Base-by-base conservation (phyloP, 192 early-diverging fungal genomes). In the Gamsiella multidivaricata region DNA sequence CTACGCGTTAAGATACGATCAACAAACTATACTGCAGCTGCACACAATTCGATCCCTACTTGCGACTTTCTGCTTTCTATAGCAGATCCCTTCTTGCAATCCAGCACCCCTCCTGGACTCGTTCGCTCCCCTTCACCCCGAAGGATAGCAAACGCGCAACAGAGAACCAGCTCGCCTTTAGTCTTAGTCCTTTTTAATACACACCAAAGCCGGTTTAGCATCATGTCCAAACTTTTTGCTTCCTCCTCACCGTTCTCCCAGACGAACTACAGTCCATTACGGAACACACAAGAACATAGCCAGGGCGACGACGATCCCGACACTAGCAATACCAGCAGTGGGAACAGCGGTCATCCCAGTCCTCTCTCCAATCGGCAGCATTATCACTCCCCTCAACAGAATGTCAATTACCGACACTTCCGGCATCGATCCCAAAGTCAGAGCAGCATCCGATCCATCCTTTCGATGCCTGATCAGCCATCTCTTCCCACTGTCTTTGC, bases 261-360 rank as follows among this genome's bases (percentile, higher is more conserved):
- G 31, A 41, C 72, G 64, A 75, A 36, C 1, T 75, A 75, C 22
- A 75, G 63, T 65, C 72, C 72, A n/a, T 39, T 75, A 28, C 57
- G 70, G 58, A 66, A 31, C 29, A n/a, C 72, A 61, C 72, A 75
- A 36, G 72, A 75, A 15, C 52, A n/a, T 18, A 22, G 20, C 39
- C 55, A 54, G 0, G 56, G 66, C 65, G 53, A 68, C 65, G 65
- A 76, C 64, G 59, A 76, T 23, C 58, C 51, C 45, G 70, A 73
- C 18, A 23, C 65, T 2, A 29, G 25, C 18, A 69, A 43, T 59
- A 50, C 26, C 18, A 64, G 9, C 29, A 39, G 8, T 51, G 22
- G 54, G 37, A 25, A 26, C 31, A 10, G 43, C 39, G 17, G 2
- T 26, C 47, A 8, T 26, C 15, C 32, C 32, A 1, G n/a, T 26